A percentile compares a stretch with the other conserved stretches of the same genome.
These are phyloP conservation scores for Cyberlindnera lachancei DNA, from an alignment of 805 yeast species.

Conservation along the genomic window DNA sequence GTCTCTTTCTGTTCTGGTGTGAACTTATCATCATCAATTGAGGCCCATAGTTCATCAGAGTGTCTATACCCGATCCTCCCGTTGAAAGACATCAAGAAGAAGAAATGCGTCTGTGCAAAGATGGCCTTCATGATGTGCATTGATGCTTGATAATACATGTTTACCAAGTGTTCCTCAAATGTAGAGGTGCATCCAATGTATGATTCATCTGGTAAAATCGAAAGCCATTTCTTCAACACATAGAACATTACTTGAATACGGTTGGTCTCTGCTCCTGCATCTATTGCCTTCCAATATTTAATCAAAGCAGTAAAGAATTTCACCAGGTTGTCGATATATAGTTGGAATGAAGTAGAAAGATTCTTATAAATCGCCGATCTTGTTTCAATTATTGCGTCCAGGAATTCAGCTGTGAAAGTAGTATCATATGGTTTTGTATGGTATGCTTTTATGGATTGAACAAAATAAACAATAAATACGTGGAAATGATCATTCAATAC, in stretches of 20 bases:
- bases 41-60: slow-evolving; percentile 11
- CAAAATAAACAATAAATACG: slow-evolving; percentile 18
- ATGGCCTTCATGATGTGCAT: slow-evolving; percentile 27
- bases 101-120: slow-evolving; percentile 29
- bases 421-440: slow-evolving; percentile 26
- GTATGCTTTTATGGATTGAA: slow-evolving; percentile 26
- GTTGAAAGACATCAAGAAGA: slow-evolving; percentile 27
- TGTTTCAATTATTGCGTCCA: slow-evolving; percentile 15
- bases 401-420: slow-evolving; percentile 23
- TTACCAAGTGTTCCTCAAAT: slow-evolving; percentile 20
- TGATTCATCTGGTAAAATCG: slow-evolving; percentile 16
- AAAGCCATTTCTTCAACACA: slow-evolving; percentile 17
- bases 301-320: slow-evolving; percentile 7
- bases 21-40: slow-evolving; percentile 3
- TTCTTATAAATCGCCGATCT: slow-evolving; percentile 13
- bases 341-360: slow-evolving; percentile 6
- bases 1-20: slow-evolving; percentile 10
- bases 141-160: slow-evolving; percentile 27
- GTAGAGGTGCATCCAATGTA: slow-evolving; percentile 3
- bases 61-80: slow-evolving; percentile 28
- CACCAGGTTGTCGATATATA: slow-evolving; percentile 13
- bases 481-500: slow-evolving; percentile 16
- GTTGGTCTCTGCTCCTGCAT: slow-evolving; percentile 9
- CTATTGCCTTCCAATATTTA: slow-evolving; percentile 13
- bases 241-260: slow-evolving; percentile 20